Base-by-base conservation (phyloP, 164 flowering plant species). In the Vitis amurensis region DNA sequence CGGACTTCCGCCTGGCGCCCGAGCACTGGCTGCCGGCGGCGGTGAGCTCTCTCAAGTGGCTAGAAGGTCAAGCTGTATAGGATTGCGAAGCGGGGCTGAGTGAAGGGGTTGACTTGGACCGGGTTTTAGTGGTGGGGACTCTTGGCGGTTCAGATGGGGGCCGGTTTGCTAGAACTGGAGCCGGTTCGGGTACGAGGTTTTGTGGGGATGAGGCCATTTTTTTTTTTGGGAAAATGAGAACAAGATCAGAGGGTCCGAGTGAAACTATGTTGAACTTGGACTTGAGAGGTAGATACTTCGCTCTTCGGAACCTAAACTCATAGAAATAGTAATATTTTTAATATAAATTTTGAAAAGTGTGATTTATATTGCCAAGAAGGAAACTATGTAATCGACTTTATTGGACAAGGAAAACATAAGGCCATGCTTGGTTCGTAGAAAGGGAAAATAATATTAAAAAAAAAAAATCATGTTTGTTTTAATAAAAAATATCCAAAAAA, bases 1-100 rank as follows among this genome's bases (percentile, higher is more conserved):
- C 86, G 2, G 86, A 85, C 72, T 78, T 82, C 71, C 74, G 87
- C 11, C 70, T 82, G 44, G 85, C 88, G 0, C 86, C 11, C 44
- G 88, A 82, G 69, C 60, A 80, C 66, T 59, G 79, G 29, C 83
- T 85, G 8, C 88, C 88, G 15, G 84, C 85, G 1, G 84, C 84
- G 19, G 5, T 82, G 47, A 82, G 66, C 60, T 0, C 3, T 73
- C 84, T 82, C 11, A 62, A 62, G 70, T 82, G 88, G 88, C 77
- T 84, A 0, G 66, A 69, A 23, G 55, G 15, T 16, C 83, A 82
- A 48, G 82, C 83, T 11, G 11, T 56, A 62, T 27, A 52, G 14
- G 23, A 61, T 9, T 13, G 60, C 13, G 81, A 59, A 10, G 63
- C 66, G 16, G 69, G 68, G 76, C 14, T 70, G 59, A 7, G 19